Evolutionary conservation across 345 rosid genomes (phyloP), one percentile per base, ranked within the genome.

Genomic region (Pseudoturritis turrita): DNA sequence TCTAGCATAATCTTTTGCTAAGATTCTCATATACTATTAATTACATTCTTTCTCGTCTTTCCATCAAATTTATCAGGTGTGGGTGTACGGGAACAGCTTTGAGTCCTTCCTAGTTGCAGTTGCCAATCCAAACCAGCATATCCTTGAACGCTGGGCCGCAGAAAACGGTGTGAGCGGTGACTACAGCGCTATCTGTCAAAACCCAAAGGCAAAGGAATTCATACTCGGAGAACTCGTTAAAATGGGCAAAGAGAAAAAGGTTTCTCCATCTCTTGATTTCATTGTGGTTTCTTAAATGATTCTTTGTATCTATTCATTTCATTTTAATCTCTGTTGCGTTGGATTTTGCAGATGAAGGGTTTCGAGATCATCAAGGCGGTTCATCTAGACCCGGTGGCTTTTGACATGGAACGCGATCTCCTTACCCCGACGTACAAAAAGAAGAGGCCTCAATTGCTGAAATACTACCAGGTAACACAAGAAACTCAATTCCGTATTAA

Each of bases 11-110:
- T 28, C 12, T 5, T 2, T 41, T 41, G 37, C 33, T 53, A 33
- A 43, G 54, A 41, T 60, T 68, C 2, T 23, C 17, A 41, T 58
- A 49, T 17, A 51, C 39, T 61, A n/a, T 31, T 62, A 25, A 52
- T 36, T 8, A 36, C 59, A 28, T 22, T 14, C 46, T 10, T 59
- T 21, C 46, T 41, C 31, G 35, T 62, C 56, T 74, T 65, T 59
- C 21, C 56, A 52, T 61, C 19, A 52, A 68, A 49, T 12, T 55
- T 56, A 4, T 54, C 66, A 91, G 97, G 83, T 91, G 72, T 91
- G 97, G 96, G 90, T 91, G 22, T 91, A 91, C 31, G 97, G 97
- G 31, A 91, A 77, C 87, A 91, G 97, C 86, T 87, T 87, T 8
- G 89, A 91, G 78, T 87, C 96, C 8, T 87, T 77, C 85, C 87